Evolutionary conservation across 1,284 basidiomycete species (phyloP).

Genomic region (Hymenochaete sp.): DNA sequence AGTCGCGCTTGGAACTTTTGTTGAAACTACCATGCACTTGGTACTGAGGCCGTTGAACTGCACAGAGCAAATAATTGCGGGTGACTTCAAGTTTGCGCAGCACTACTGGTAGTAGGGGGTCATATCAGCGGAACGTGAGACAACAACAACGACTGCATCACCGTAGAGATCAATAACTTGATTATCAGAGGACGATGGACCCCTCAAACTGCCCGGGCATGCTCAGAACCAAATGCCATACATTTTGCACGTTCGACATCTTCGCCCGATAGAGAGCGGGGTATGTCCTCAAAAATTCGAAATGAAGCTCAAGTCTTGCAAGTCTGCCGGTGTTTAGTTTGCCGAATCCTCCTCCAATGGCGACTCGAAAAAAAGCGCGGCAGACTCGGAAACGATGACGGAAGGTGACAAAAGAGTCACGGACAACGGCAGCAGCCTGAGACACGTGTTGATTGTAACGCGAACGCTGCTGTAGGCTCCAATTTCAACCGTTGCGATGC

Average conservation of each 20-base stretch:
- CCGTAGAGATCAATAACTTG: slow-evolving; percentile 5
- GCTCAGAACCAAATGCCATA: slow-evolving; percentile 93
- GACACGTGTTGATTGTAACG: too few species aligned
- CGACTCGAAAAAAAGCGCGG: too few species aligned
- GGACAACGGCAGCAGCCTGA: too few species aligned
- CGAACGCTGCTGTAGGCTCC: too few species aligned
- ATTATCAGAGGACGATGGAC: slow-evolving; percentile 33
- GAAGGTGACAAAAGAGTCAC: too few species aligned
- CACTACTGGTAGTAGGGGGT: too few species aligned
- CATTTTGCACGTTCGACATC: slow-evolving; percentile 87
- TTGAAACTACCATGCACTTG: slow-evolving; percentile 90
- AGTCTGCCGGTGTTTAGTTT: slow-evolving; percentile 71
- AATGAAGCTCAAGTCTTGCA: slow-evolving; percentile 70
- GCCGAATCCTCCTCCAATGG: slow-evolving; percentile 62
- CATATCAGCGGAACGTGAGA: slow-evolving; percentile 73
- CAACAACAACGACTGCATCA: slow-evolving; percentile 53
- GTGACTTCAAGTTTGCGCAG: slow-evolving; percentile 96
- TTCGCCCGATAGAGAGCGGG: slow-evolving; percentile 78
- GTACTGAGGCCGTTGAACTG: slow-evolving; percentile 83
- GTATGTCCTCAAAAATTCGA: slow-evolving; percentile 86
- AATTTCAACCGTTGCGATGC: too few species aligned
- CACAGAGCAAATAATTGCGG: slow-evolving; percentile 89
- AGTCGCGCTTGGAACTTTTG: slow-evolving; percentile 84
- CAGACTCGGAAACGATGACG: too few species aligned
- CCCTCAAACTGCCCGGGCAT: slow-evolving; percentile 89